A percentile compares a stretch with the other conserved stretches of the same genome.
Conservation (phyloP, 2,329 filamentous ascomycete species). For the Phaeosphaeriaceae sp. region DNA sequence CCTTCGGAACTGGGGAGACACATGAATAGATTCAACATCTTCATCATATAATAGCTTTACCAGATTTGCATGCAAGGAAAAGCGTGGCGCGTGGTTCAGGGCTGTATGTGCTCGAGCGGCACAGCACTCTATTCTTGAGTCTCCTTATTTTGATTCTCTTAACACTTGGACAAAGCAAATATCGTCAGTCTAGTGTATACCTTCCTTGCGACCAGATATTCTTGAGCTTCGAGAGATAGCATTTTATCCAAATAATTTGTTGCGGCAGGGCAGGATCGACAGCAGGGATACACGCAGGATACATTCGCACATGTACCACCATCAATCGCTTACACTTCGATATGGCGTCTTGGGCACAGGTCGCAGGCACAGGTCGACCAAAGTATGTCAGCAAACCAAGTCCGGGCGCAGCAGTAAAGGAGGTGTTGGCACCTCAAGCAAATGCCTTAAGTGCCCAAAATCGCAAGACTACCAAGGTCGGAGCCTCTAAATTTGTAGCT, state of each 20-base stretch:
- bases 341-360: background rate
- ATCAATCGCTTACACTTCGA: background rate
- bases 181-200: background rate
- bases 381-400: background rate
- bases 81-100: background rate
- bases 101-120: background rate
- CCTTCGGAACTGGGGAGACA: background rate
- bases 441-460: background rate
- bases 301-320: background rate
- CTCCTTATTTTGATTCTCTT: background rate
- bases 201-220: background rate
- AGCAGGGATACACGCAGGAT: background rate
- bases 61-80: background rate
- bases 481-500: slow-evolving; percentile 7
- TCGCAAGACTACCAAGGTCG: background rate
- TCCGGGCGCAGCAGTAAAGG: background rate
- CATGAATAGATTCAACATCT: background rate
- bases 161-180: background rate
- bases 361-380: background rate
- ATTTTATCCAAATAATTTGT: background rate
- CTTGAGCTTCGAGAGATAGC: background rate
- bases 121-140: background rate
- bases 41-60: background rate
- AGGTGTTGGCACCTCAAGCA: background rate
- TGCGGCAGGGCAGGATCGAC: background rate